Percentiles rank a stretch among this genome's conserved stretches.
phyloP scores from a whole-genome alignment of 2,329 filamentous ascomycete genomes.

The Neofusicoccum cordaticola region DNA sequence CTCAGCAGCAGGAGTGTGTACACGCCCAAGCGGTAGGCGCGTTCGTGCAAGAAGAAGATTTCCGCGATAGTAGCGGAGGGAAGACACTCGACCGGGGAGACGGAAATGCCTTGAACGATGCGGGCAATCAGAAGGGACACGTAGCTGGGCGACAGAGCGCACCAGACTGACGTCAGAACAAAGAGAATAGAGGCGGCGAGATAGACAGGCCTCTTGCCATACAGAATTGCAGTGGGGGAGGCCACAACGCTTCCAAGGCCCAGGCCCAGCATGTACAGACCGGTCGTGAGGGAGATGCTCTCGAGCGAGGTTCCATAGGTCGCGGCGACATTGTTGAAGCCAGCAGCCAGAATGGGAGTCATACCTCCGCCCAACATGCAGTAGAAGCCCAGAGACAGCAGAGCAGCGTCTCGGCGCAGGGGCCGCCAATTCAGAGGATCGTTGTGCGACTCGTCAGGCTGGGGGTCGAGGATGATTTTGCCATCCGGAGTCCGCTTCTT shows the following conservation, averaged over 20 bases:
- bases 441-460: constrained; percentile 86
- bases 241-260: constrained; percentile 80
- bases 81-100: constrained; percentile 87
- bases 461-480: constrained; percentile 81
- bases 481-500: constrained; percentile 80
- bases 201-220: constrained; percentile 87
- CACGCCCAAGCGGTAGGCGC: constrained; percentile 88
- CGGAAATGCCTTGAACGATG: constrained; percentile 81
- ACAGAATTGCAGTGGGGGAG: constrained; percentile 88
- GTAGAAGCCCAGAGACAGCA: constrained; percentile 83
- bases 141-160: constrained; percentile 78
- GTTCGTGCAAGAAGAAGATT: constrained; percentile 93
- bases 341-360: constrained; percentile 84
- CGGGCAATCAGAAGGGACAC: constrained; percentile 75
- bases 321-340: constrained; percentile 75
- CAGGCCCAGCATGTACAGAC: constrained; percentile 90
- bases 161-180: constrained; percentile 75
- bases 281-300: constrained; percentile 79
- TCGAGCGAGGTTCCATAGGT: constrained; percentile 66
- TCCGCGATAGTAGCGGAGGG: constrained; percentile 93
- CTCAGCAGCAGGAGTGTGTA: constrained; percentile 86
- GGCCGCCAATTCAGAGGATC: constrained; percentile 90
- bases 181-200: constrained; percentile 75
- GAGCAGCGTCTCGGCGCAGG: constrained; percentile 74
- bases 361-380: constrained; percentile 92